A percentile compares a stretch with the other conserved stretches of the same genome.
phyloP scores from a whole-genome alignment of 1,284 basidiomycete species.

The Hemileia vastatrix region DNA sequence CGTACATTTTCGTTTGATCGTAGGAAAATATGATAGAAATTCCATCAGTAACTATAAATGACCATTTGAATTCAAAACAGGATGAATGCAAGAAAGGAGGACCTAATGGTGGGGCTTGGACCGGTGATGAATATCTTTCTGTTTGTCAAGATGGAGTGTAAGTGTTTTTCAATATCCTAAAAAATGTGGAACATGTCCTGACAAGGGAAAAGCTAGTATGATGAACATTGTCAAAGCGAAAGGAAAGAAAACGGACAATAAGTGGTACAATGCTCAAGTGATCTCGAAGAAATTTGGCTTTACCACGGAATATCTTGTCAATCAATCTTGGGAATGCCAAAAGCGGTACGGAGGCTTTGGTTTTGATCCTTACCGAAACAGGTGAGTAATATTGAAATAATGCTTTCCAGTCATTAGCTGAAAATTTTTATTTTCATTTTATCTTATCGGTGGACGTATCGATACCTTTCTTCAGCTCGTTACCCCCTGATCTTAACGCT shows the following conservation, averaged over 20 bases:
- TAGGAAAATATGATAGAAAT: too few species aligned
- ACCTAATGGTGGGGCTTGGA: constrained; percentile 19
- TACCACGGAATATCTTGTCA: constrained; percentile 21
- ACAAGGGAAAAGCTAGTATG: constrained; percentile 1
- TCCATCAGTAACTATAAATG: too few species aligned
- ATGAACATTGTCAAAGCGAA: constrained; percentile 24
- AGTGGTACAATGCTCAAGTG: constrained; percentile 17
- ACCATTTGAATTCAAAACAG: too few species aligned
- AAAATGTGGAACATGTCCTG: neutral
- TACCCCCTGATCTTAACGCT: constrained; percentile 14
- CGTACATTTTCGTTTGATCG: too few species aligned
- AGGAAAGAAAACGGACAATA: constrained; percentile 16
- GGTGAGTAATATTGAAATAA: neutral
- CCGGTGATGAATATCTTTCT: constrained; percentile 13
- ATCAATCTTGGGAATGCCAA: constrained; percentile 21
- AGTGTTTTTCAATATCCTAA: too few species aligned
- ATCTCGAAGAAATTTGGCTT: constrained; percentile 19
- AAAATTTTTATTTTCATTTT: neutral
- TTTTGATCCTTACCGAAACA: constrained; percentile 21
- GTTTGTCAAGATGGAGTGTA: constrained; percentile 21
- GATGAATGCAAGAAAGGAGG: constrained; percentile 16
- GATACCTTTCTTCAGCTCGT: neutral
- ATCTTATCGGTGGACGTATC: neutral
- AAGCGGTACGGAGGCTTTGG: constrained; percentile 16
- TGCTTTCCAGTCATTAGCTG: neutral